Base-by-base conservation (phyloP, 75 land plant species). In the Isoetes taiwanensis region DNA sequence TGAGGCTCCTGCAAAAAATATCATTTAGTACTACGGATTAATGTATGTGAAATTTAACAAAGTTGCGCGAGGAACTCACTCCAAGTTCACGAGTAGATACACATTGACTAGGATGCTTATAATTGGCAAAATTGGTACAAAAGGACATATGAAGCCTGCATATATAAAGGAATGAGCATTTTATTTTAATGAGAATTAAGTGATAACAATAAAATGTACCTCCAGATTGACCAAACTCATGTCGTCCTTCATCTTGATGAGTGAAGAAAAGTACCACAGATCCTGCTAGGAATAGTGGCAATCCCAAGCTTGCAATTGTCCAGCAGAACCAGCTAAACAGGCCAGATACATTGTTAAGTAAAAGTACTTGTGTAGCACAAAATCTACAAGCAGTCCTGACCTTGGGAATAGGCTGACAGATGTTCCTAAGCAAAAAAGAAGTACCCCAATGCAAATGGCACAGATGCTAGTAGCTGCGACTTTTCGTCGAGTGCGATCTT, bases 71-170 rank as follows among this genome's bases (percentile, higher is more conserved):
- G 1, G 50, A 17, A 25, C 30, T 70, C 52, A 93, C 98, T 96
- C 90, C 29, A 93, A 81, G 63, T 93, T 84, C 43, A 84, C 74
- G 11, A 88, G 69, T 23, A 93, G 41, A 66, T 93, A 93, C 26
- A 69, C 72, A 56, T 93, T 93, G 54, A 93, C 79, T 55, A 93
- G 79, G 54, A 93, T 93, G 65, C 81, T 74, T 3, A 56, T 56
- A 33, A 84, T 61, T 5, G 98, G 98, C 2, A 93, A 79, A 0
- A 77, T 56, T 9, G 98, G 98, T 31, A 93, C 90, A 54, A 78
- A 84, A 19, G 98, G 98, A 71, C 98, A 93, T 31, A 77, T 70
- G 69, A 93, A 93, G 59, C 98, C 98, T 93, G 96, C 43, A 77
- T 21, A 32, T 3, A 27, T 12, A 23, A 32, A 48, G 64, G 43